A percentile compares a stretch with the other conserved stretches of the same genome.
Conservation (phyloP, 257 asterid species). For the Gynochthodes officinalis region DNA sequence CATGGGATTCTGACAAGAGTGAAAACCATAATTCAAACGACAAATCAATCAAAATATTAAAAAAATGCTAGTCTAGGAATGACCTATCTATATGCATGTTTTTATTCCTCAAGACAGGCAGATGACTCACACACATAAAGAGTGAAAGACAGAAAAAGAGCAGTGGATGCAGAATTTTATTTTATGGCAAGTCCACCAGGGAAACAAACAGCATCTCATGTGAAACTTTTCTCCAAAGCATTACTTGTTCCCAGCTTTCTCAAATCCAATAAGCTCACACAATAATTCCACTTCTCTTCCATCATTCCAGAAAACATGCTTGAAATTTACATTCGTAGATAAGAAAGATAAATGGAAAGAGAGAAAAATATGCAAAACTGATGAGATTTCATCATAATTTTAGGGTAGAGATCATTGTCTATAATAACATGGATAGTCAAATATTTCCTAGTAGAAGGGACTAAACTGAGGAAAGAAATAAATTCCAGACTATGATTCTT, state of each 20-base stretch:
- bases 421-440: not conserved
- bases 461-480: not conserved
- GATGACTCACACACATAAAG: not conserved
- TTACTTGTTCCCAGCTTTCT: not conserved
- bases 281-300: not conserved
- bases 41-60: not conserved
- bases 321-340: not conserved
- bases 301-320: not conserved
- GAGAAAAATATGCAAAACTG: not conserved
- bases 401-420: not conserved
- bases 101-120: not conserved
- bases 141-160: too few relatives aligned
- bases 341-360: not conserved
- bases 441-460: not conserved
- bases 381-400: not conserved
- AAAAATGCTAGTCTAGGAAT: not conserved
- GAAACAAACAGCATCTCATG: not conserved
- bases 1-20: not conserved
- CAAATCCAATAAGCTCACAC: not conserved
- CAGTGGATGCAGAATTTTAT: too few relatives aligned
- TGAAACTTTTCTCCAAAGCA: not conserved
- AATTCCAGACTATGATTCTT: too few relatives aligned
- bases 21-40: not conserved
- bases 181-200: not conserved
- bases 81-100: not conserved